Base-by-base conservation (phyloP, 805 yeast genomes). In the Jamesozyma hellenica region DNA sequence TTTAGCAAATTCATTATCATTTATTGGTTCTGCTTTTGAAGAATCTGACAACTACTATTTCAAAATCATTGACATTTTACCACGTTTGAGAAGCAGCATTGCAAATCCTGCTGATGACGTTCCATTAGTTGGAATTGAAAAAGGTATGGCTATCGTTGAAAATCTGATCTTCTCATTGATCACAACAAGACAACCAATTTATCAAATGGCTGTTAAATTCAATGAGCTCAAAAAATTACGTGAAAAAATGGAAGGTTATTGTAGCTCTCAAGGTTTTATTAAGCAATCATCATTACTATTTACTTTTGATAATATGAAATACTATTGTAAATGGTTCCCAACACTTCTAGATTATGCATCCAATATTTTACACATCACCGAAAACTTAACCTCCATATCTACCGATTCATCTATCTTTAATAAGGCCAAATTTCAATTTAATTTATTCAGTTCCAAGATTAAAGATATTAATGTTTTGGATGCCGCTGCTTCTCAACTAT, bases 91-190 rank as follows among this genome's bases (percentile, higher is more conserved):
- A 51, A 71, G 79, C 15, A 64, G 83, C 2, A 77, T 79, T 10
- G 59, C 75, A 2, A 66, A 67, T 12, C 74, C 78, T 12, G 72
- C 78, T 8, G 81, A 75, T 7, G 96, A 86, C 50, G 76, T 84
- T 18, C 92, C 96, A 3, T 30, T 43, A 11, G 65, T 72, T 2
- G 94, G 82, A 54, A 72, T 83, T 25, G 82, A 77, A 44, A 79
- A 79, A 47, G 94, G 87, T 29, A 65, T 86, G 50, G 86, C 87
- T 8, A 77, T 78, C 8, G 65, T 77, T 2, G 96, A 90, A 51
- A 79, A 85, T 55, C 55, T 85, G 36, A 56, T 87, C 3, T 73
- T 70, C 42, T 64, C 74, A 2, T 58, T 87, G 45, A 64, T 82
- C 14, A 67, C 73, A 2, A 64, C 69, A 18, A 70, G 85, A 48